Percentiles rank a stretch among this genome's conserved stretches.
Conservation (phyloP, 2,329 filamentous ascomycete genomes). For the Bipolaris victoriae region DNA sequence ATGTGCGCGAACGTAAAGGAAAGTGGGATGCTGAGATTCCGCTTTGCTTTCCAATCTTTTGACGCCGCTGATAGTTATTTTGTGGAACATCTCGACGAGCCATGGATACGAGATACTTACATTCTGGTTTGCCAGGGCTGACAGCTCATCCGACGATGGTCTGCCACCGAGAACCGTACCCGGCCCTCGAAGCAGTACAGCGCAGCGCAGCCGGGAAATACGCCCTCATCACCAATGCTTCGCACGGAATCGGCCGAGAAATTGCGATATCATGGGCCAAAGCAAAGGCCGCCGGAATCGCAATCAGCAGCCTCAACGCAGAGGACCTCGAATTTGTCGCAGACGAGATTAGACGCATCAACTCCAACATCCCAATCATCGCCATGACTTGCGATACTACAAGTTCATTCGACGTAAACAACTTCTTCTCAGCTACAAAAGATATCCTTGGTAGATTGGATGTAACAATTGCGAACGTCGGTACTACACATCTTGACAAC, state of each 20-base stretch:
- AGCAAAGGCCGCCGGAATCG: background rate
- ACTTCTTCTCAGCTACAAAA: background rate
- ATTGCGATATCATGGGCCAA: background rate
- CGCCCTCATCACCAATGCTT: background rate
- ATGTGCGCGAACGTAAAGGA: background rate
- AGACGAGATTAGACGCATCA: background rate
- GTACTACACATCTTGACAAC: background rate
- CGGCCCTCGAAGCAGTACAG: background rate
- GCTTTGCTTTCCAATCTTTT: background rate
- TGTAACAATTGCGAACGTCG: slow-evolving; percentile 3
- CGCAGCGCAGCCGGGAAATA: background rate
- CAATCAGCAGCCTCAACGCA: background rate
- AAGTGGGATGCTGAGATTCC: background rate
- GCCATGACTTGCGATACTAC: slow-evolving; percentile 5
- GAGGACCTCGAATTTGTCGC: background rate
- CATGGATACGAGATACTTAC: background rate
- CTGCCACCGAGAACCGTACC: background rate
- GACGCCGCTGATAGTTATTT: background rate
- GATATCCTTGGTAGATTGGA: background rate
- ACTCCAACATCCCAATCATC: background rate
- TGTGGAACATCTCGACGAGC: background rate
- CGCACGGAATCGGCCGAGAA: background rate
- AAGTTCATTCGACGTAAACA: background rate
- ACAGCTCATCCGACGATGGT: background rate
- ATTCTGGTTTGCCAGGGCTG: background rate